Percentiles rank a stretch among this genome's conserved stretches.
phyloP scores from a whole-genome alignment of 345 rosid species.

The Syzygium aromaticum region DNA sequence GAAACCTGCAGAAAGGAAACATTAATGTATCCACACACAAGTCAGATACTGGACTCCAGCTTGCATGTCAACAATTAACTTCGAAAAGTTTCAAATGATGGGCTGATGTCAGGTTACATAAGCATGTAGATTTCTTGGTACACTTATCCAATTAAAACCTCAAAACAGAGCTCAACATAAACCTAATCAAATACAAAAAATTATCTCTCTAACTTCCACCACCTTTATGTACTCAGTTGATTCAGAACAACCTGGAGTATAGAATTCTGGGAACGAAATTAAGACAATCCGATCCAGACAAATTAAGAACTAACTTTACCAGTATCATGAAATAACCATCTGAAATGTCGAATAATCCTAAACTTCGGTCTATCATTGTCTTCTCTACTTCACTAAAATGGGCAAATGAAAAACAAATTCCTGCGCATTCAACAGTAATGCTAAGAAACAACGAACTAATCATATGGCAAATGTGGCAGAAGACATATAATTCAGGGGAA shows the following conservation, averaged over 20 bases:
- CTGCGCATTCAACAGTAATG: not conserved
- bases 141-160: not conserved
- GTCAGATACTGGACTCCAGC: not conserved
- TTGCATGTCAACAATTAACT: not conserved
- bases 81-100: not conserved
- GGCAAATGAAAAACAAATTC: not conserved
- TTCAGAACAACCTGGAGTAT: not conserved
- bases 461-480: not conserved
- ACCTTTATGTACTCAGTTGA: not conserved
- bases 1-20: not conserved
- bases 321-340: not conserved
- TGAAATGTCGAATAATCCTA: not conserved
- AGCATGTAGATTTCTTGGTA: not conserved
- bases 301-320: not conserved
- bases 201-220: not conserved
- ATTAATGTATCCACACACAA: not conserved
- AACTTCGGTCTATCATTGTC: not conserved
- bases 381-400: not conserved
- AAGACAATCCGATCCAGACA: not conserved
- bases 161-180: not conserved
- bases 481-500: conserved; percentile 1
- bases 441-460: not conserved
- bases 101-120: not conserved
- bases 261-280: not conserved
- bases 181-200: not conserved